Evolutionary conservation across 768 basidiomycete genomes (phyloP).

Genomic region (Mycena venus): DNA sequence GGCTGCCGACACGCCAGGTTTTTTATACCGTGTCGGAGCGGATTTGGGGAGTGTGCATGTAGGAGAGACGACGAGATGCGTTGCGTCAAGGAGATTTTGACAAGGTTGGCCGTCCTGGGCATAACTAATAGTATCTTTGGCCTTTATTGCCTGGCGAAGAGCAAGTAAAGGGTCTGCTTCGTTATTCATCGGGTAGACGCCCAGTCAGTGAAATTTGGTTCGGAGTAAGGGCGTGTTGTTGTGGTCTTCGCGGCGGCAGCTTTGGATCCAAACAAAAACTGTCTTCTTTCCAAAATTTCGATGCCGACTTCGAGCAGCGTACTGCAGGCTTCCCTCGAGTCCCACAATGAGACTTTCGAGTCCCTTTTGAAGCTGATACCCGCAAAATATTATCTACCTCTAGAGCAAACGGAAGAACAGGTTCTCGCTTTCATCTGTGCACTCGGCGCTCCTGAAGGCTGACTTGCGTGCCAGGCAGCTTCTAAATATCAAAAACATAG

Average conservation of each 20-base stretch:
- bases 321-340: conserved; percentile 77
- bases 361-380: conserved; percentile 88
- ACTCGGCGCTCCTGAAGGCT: neutral
- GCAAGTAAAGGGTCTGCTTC: conserved; percentile 64
- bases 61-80: conserved; percentile 73
- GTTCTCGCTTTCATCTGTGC: conserved; percentile 47
- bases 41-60: conserved; percentile 75
- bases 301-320: conserved; percentile 65
- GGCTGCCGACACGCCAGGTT: conserved; percentile 62
- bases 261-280: neutral
- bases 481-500: conserved; percentile 90
- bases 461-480: conserved; percentile 53
- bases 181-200: conserved; percentile 18
- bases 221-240: neutral
- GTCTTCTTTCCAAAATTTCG: conserved; percentile 2
- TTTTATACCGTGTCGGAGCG: conserved; percentile 82
- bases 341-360: conserved; percentile 91
- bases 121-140: conserved; percentile 65
- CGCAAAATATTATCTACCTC: conserved; percentile 87
- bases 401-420: conserved; percentile 76
- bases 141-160: conserved; percentile 74
- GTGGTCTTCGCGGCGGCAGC: too few species aligned
- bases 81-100: conserved; percentile 66
- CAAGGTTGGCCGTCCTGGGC: conserved; percentile 56
- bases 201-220: neutral